Percentiles rank a stretch among this genome's conserved stretches.
Conservation (phyloP, 331 rosid species). For the Malus hybrid region DNA sequence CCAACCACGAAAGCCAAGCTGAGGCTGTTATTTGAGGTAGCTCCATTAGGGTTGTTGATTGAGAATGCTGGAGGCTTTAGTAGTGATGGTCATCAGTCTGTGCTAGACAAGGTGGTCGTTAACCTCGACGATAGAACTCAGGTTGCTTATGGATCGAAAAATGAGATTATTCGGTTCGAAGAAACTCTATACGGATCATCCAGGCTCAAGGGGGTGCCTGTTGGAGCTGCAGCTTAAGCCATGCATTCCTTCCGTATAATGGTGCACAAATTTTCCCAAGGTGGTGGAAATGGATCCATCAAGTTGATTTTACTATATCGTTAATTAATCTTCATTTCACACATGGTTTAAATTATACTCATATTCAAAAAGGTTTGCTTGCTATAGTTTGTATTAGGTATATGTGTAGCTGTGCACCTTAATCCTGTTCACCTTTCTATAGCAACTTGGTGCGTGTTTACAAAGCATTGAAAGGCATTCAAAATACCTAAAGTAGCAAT, state of each 20-base stretch:
- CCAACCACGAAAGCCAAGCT: constrained; percentile 89
- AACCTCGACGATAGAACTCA: constrained; percentile 88
- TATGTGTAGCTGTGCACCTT: neutral
- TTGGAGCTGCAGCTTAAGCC: constrained; percentile 73
- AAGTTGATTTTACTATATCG: too few relatives aligned
- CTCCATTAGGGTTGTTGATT: constrained; percentile 79
- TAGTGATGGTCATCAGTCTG: constrained; percentile 81
- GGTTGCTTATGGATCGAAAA: constrained; percentile 94
- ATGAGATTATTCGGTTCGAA: constrained; percentile 86
- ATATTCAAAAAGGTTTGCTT: too few relatives aligned
- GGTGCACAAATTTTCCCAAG: constrained; percentile 3
- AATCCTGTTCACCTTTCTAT: neutral
- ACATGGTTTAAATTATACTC: neutral
- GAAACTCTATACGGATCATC: constrained; percentile 89
- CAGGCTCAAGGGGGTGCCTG: constrained; percentile 82
- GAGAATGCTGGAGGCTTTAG: constrained; percentile 97
- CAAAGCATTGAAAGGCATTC: neutral
- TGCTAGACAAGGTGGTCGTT: constrained; percentile 71
- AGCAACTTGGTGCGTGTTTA: neutral
- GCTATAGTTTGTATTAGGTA: neutral
- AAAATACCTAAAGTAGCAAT: neutral
- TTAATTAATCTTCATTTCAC: too few relatives aligned
- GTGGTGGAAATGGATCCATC: neutral
- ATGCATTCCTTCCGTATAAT: constrained; percentile 3
- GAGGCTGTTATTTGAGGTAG: constrained; percentile 92